Percentiles rank a stretch among this genome's conserved stretches.
These are phyloP conservation scores for Hamamelis virginiana DNA, from an alignment of 164 flowering plant species.

Conservation along the genomic window DNA sequence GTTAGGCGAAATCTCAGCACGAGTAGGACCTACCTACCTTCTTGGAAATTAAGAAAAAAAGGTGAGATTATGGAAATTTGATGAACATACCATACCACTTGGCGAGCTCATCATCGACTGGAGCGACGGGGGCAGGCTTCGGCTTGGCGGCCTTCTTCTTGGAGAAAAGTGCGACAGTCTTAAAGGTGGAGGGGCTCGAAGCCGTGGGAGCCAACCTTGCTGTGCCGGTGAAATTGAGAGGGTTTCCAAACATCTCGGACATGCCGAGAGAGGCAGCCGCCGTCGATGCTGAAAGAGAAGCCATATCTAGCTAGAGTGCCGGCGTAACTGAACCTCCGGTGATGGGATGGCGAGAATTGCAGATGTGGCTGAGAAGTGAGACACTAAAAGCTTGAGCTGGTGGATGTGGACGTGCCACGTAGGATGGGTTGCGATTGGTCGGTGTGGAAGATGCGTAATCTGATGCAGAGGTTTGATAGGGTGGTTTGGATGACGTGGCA, in stretches of 20 bases:
- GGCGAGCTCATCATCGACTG: slow-evolving; percentile 87
- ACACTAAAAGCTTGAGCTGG: slow-evolving; percentile 53
- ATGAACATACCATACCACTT: slow-evolving; percentile 94
- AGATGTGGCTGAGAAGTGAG: slow-evolving; percentile 4
- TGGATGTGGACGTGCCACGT: slow-evolving; percentile 63
- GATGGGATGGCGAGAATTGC: not conserved
- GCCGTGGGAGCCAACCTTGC: slow-evolving; percentile 47
- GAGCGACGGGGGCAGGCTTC: slow-evolving; percentile 42
- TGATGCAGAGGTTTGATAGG: slow-evolving; percentile 42
- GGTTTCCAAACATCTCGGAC: slow-evolving; percentile 75
- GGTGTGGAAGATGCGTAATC: slow-evolving; percentile 36
- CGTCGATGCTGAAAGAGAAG: slow-evolving; percentile 69
- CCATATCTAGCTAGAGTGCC: slow-evolving; percentile 53
- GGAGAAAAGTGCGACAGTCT: slow-evolving; percentile 81
- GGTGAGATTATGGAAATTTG: too few species aligned
- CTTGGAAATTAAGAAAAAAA: too few species aligned
- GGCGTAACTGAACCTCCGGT: not conserved
- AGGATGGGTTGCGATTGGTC: slow-evolving; percentile 47
- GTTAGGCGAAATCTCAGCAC: too few species aligned
- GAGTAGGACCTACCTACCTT: too few species aligned
- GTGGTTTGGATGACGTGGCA: slow-evolving; percentile 31
- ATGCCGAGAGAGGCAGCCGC: slow-evolving; percentile 63
- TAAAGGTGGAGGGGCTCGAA: slow-evolving; percentile 49
- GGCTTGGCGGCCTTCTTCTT: slow-evolving; percentile 76
- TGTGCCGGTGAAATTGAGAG: slow-evolving; percentile 41